A percentile compares a stretch with the other conserved stretches of the same genome.
Evolutionary conservation across 495 filamentous ascomycete genomes (phyloP).

Genomic region (Penicillium goetzii): DNA sequence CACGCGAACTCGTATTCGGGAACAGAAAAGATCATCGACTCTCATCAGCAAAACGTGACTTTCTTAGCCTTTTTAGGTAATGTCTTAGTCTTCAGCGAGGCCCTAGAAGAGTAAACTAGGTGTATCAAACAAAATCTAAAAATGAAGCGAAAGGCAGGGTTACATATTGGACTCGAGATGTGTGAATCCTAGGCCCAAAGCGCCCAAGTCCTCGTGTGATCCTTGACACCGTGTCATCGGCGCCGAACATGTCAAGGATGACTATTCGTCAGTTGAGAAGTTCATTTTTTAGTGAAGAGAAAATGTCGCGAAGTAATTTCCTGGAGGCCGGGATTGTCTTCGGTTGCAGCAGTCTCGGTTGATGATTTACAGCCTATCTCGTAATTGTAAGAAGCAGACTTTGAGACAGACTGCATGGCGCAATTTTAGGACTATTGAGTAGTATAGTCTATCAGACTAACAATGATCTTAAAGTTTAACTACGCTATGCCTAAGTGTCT

Average conservation of each 20-base stretch:
- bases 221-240: not conserved
- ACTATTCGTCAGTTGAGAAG: not conserved
- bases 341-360: too few relatives aligned
- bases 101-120: not conserved
- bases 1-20: slow-evolving; percentile 9
- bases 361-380: too few relatives aligned
- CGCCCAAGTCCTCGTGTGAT: not conserved
- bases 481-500: too few relatives aligned
- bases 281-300: not conserved
- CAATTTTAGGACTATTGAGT: too few relatives aligned
- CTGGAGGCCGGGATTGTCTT: not conserved
- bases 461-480: too few relatives aligned
- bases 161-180: not conserved
- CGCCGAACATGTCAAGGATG: not conserved
- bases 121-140: not conserved
- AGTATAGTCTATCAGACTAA: too few relatives aligned
- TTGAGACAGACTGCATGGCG: too few relatives aligned
- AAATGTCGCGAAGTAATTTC: not conserved
- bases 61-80: not conserved
- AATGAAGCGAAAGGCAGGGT: not conserved
- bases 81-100: not conserved
- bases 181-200: not conserved
- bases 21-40: not conserved
- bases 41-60: not conserved
- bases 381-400: too few relatives aligned